These are phyloP conservation scores for Solanum gandarillasii DNA, from an alignment of 257 asterid species.

Conservation along the genomic window DNA sequence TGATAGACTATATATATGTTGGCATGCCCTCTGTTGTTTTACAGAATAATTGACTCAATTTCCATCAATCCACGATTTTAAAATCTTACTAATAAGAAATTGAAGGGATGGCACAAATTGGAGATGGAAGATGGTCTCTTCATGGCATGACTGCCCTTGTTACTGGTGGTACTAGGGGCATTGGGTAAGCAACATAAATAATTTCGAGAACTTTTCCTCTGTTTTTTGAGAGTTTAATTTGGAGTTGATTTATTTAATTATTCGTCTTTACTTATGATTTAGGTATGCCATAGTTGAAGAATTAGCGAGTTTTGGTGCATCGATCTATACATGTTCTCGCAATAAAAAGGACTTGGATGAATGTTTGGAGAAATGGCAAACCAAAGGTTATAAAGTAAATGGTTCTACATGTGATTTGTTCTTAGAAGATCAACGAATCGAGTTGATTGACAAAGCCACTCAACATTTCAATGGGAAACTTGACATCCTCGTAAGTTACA, in stretches of 20 bases:
- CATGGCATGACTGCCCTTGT: constrained; percentile 49
- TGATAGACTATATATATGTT: not conserved
- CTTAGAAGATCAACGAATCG: not conserved
- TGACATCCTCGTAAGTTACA: not conserved
- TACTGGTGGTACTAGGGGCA: constrained; percentile 60
- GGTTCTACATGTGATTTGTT: not conserved
- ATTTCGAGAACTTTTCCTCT: not conserved
- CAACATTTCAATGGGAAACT: not conserved
- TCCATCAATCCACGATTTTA: not conserved
- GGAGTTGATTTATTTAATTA: not conserved
- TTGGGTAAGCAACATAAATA: constrained; percentile 27
- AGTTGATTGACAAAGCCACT: not conserved
- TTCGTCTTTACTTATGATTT: not conserved
- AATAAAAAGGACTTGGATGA: not conserved
- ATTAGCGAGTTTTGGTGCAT: not conserved
- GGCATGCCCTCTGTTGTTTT: not conserved
- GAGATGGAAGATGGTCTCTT: constrained; percentile 39
- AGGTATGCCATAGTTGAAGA: not conserved
- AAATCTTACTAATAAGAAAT: not conserved
- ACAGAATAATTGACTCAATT: not conserved
- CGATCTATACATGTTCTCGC: not conserved
- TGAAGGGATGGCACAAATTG: not conserved
- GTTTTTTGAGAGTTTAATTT: not conserved
- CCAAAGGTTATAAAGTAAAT: not conserved
- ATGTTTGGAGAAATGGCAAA: not conserved